phyloP scores from a whole-genome alignment of 2,329 filamentous ascomycete species.

The Magnaporthiopsis rhizophila region DNA sequence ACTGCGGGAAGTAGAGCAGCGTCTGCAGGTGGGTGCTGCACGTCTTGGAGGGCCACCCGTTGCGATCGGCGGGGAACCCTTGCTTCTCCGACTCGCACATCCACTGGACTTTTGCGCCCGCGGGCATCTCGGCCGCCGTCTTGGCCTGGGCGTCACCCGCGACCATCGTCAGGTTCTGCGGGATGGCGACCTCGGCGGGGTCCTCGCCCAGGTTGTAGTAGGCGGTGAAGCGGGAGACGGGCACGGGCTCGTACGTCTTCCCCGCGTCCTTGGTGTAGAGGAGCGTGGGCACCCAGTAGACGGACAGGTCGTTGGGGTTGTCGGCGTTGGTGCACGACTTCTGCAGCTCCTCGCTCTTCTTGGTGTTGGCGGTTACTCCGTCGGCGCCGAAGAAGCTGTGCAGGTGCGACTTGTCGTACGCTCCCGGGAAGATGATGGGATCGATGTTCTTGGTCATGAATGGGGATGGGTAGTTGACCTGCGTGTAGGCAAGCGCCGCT shows the following conservation, averaged over 20 bases:
- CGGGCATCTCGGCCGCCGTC: conserved; percentile 14
- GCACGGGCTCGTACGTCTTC: conserved; percentile 22
- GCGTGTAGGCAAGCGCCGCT: conserved; percentile 8
- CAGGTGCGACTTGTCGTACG: conserved; percentile 29
- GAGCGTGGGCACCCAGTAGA: conserved; percentile 37
- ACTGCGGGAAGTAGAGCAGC: conserved; percentile 34
- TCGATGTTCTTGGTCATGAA: conserved; percentile 39
- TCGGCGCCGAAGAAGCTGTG: conserved; percentile 38
- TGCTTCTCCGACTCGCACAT: conserved; percentile 1
- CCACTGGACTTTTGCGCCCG: conserved; percentile 1
- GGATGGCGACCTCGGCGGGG: conserved; percentile 34
- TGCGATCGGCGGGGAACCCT: background rate
- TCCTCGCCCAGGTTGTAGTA: conserved; percentile 27
- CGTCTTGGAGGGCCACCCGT: conserved; percentile 13
- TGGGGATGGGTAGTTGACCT: conserved; percentile 10
- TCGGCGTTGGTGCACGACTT: conserved; percentile 31
- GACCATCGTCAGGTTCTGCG: conserved; percentile 32
- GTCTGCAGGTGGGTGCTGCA: conserved; percentile 35
- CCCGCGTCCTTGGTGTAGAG: conserved; percentile 29
- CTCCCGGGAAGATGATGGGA: conserved; percentile 31
- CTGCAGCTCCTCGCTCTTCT: conserved; percentile 25
- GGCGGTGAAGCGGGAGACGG: conserved; percentile 26
- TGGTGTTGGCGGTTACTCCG: conserved; percentile 28
- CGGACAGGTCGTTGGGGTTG: conserved; percentile 35
- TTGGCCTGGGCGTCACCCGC: conserved; percentile 33